These are phyloP conservation scores for Prosopis cineraria DNA, from an alignment of 306 rosid species.

Conservation along the genomic window DNA sequence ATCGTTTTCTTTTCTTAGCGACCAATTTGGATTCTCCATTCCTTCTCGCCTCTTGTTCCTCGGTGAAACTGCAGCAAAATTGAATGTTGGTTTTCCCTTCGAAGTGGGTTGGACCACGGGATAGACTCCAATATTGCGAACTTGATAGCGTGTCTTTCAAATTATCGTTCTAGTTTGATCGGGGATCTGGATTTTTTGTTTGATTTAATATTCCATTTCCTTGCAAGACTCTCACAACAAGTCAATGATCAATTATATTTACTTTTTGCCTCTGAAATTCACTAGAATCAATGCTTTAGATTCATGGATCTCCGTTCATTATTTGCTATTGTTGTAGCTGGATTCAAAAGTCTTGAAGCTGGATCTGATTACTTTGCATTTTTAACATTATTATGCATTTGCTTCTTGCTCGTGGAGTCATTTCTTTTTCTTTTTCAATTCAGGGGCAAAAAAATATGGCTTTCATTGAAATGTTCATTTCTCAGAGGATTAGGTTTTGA, in stretches of 20 bases:
- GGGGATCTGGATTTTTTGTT: constrained; percentile 23
- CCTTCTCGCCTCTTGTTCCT: constrained; percentile 9
- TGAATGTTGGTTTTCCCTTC: neutral
- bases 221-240: neutral
- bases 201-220: neutral
- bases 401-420: constrained; percentile 14
- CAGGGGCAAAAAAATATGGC: neutral
- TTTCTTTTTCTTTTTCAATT: neutral
- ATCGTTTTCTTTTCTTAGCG: neutral
- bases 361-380: neutral
- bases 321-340: neutral
- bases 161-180: neutral
- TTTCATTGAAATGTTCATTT: constrained; percentile 21
- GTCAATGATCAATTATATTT: neutral
- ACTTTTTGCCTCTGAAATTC: neutral
- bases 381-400: constrained; percentile 6
- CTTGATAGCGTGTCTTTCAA: neutral
- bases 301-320: neutral
- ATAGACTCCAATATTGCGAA: neutral
- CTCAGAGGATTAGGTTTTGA: constrained; percentile 27
- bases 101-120: neutral
- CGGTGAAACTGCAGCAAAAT: constrained; percentile 21
- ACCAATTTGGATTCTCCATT: neutral
- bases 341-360: neutral
- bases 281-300: neutral